Percentiles rank a stretch among this genome's conserved stretches.
These are phyloP conservation scores for Sparassis latifolia DNA, from an alignment of 1,284 basidiomycete genomes.

Conservation along the genomic window DNA sequence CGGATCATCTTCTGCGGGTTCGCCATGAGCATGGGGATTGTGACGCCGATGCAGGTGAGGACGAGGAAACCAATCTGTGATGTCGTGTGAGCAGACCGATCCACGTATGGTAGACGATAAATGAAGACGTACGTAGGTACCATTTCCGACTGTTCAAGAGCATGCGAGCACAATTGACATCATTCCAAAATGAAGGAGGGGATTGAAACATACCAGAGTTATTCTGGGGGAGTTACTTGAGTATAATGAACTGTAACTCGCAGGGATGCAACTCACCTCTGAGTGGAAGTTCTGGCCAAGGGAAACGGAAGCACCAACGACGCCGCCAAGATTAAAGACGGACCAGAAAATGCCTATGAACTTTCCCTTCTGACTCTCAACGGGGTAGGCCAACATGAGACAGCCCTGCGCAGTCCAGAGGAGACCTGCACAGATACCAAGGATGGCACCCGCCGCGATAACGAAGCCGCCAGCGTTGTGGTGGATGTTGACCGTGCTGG, in stretches of 20 bases:
- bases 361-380: conserved; percentile 69
- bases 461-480: conserved; percentile 55
- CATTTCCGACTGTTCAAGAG: conserved; percentile 40
- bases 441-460: conserved; percentile 71
- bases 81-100: not conserved
- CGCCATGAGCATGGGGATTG: conserved; percentile 61
- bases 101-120: not conserved
- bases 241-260: too few relatives aligned
- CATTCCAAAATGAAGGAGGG: conserved; percentile 20
- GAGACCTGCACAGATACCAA: conserved; percentile 79
- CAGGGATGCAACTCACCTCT: conserved; percentile 21
- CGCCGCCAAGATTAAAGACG: conserved; percentile 62
- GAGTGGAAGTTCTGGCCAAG: conserved; percentile 45
- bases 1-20: conserved; percentile 64
- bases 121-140: conserved; percentile 48
- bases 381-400: conserved; percentile 80
- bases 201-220: conserved; percentile 23
- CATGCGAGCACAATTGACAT: not conserved
- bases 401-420: conserved; percentile 86
- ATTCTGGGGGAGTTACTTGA: conserved; percentile 12
- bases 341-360: conserved; percentile 74
- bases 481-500: conserved; percentile 64
- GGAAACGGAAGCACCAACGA: conserved; percentile 56
- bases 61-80: conserved; percentile 66
- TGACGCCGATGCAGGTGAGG: conserved; percentile 59